These are phyloP conservation scores for Vitis cinerea DNA, from an alignment of 164 flowering plant species.

Conservation along the genomic window DNA sequence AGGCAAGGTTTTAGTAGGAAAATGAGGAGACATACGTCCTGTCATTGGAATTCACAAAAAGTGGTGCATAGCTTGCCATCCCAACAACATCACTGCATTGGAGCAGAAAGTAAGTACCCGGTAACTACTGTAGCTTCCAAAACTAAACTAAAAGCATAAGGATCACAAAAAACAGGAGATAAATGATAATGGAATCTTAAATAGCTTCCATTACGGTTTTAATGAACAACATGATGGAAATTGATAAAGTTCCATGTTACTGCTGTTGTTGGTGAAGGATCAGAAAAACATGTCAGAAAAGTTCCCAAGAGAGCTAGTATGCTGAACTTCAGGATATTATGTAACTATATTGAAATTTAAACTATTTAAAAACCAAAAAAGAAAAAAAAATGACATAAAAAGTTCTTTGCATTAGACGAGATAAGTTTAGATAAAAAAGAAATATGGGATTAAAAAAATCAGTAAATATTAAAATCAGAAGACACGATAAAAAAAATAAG, in stretches of 20 bases:
- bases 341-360: too few species aligned
- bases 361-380: too few species aligned
- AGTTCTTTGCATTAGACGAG: too few species aligned
- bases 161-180: neutral
- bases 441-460: too few species aligned
- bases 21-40: conserved; percentile 50
- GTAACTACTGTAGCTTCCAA: neutral
- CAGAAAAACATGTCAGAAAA: neutral
- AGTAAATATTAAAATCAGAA: too few species aligned
- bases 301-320: neutral
- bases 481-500: too few species aligned
- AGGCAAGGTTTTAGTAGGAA: neutral
- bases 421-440: too few species aligned
- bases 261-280: too few species aligned
- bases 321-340: too few species aligned
- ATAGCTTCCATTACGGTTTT: neutral
- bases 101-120: conserved; percentile 8
- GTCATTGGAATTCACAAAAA: conserved; percentile 77
- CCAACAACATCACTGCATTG: conserved; percentile 78
- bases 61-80: conserved; percentile 98
- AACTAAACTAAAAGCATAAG: neutral
- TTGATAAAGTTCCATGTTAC: too few species aligned
- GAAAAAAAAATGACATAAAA: too few species aligned
- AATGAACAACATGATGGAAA: neutral
- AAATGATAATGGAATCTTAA: neutral